A percentile compares a stretch with the other conserved stretches of the same genome.
phyloP scores from a whole-genome alignment of 257 asterid genomes.

The Forsythia viridissima region DNA sequence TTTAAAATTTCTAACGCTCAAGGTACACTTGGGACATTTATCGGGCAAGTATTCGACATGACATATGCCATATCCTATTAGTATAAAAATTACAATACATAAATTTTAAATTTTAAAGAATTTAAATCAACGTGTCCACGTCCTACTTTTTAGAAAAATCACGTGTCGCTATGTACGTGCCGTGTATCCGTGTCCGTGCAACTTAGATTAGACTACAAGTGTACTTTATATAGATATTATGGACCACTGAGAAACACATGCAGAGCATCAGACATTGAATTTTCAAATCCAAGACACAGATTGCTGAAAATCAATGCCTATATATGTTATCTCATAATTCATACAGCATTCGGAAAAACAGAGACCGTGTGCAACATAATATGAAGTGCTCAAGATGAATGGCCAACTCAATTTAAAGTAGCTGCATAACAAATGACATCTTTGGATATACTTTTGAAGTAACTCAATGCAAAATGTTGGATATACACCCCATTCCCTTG shows the following conservation, averaged over 20 bases:
- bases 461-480: conserved; percentile 1
- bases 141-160: too few species aligned
- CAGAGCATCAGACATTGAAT: conserved; percentile 6
- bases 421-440: neutral
- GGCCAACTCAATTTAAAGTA: conserved; percentile 1
- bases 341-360: conserved; percentile 3
- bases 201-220: neutral
- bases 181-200: too few species aligned
- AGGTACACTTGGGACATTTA: too few species aligned
- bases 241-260: neutral
- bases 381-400: neutral
- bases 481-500: neutral
- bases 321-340: neutral
- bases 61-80: too few species aligned
- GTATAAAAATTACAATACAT: too few species aligned
- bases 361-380: neutral
- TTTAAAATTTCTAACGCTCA: too few species aligned
- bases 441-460: neutral
- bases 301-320: neutral
- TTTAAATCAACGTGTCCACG: too few species aligned
- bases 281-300: conserved; percentile 4
- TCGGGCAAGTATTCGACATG: too few species aligned
- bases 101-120: too few species aligned
- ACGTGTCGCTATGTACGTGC: too few species aligned
- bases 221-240: conserved; percentile 8